Base-by-base conservation (phyloP, 768 basidiomycete species). In the Suillus bovinus region DNA sequence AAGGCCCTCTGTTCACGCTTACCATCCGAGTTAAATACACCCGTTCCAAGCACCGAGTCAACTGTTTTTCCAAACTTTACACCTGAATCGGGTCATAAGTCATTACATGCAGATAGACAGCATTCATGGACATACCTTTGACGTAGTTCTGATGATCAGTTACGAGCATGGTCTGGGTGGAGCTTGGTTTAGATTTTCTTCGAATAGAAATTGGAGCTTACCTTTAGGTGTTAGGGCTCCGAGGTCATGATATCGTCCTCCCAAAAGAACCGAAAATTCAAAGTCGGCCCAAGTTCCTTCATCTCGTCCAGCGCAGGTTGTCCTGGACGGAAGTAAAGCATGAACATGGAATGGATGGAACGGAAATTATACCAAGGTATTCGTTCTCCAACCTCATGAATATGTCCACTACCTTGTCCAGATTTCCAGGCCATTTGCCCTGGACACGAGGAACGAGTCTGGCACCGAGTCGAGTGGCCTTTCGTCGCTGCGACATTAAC, bases 1-100 rank as follows among this genome's bases (percentile, higher is more conserved):
- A 46, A 2, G 16, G 38, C 38, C 16, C 5, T 14, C 16, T 14
- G 7, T 17, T 14, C 38, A 39, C 38, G 16, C 38, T 39, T 39
- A 39, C 38, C 38, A 17, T 39, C 38, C 16, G 38, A 39, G 33
- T 89, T 85, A n/a, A 89, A 41, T 5, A 86, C 80, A 5, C 86
- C 86, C 0, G 75, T 79, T 20, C 84, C 84, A 16, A 84, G 67
- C 17, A 84, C 70, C 13, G 68, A 66, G 31, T 70, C 49, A 14
- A 76, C 71, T 17, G 70, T 68, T 44, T 67, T 61, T 44, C 67
- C 67, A 59, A 81, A 78, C 20, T 64, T 67, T 13, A 65, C 67
- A 1, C 79, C 79, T 81, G 62, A 8, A 20, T 17, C 22, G 36
- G 38, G 33, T 17, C 6, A 39, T 34, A n/a, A 34, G 14, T 63